A percentile compares a stretch with the other conserved stretches of the same genome.
These are phyloP conservation scores for Beauveria australis DNA, from an alignment of 2,329 filamentous ascomycete genomes.

Conservation along the genomic window DNA sequence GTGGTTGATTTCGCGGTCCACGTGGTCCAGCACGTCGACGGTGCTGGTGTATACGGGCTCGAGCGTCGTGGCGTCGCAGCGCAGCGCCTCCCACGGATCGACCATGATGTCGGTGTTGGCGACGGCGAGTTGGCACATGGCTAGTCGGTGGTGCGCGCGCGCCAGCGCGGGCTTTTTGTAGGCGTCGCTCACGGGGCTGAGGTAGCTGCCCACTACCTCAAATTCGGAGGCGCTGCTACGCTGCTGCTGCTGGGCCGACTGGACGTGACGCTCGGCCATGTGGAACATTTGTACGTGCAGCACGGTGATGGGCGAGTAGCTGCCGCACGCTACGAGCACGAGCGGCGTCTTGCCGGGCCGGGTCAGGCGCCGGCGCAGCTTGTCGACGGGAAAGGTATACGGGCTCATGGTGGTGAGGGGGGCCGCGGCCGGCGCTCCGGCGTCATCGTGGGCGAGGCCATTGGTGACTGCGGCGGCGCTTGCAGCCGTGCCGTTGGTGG, in stretches of 20 bases:
- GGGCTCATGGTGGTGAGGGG: conserved; percentile 5
- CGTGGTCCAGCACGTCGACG: conserved; percentile 76
- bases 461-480: background rate
- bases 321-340: conserved; percentile 57
- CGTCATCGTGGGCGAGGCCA: background rate
- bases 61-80: conserved; percentile 23
- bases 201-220: conserved; percentile 75
- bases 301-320: conserved; percentile 66
- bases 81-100: conserved; percentile 67
- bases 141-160: conserved; percentile 24
- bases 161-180: conserved; percentile 33
- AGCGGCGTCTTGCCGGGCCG: conserved; percentile 52
- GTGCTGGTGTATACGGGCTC: conserved; percentile 78
- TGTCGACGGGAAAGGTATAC: conserved; percentile 51
- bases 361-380: conserved; percentile 48
- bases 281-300: conserved; percentile 77
- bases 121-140: conserved; percentile 76
- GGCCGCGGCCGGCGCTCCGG: background rate
- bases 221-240: conserved; percentile 38
- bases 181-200: conserved; percentile 27
- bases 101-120: conserved; percentile 70
- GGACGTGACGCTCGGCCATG: conserved; percentile 61
- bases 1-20: conserved; percentile 75
- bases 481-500: background rate
- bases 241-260: background rate